Base-by-base conservation (phyloP, 192 early-diverging fungal genomes). In the Coemansia sp. region DNA sequence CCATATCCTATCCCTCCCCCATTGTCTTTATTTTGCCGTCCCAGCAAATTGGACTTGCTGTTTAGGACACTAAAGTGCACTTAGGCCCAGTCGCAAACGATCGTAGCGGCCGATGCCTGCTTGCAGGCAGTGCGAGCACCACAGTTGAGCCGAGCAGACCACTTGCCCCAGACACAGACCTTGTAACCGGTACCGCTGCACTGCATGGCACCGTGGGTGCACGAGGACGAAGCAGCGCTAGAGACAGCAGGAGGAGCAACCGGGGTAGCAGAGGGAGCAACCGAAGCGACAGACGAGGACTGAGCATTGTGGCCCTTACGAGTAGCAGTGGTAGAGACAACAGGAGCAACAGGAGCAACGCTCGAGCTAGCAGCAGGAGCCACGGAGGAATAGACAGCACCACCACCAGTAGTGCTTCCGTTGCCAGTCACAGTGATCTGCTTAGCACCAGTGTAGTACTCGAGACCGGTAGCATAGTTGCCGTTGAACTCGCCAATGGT, bases 401-500 rank as follows among this genome's bases (percentile, higher is more conserved):
- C 19, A 15, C 36, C 54, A 18, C 15, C 5, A 45, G 34, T 22
- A 40, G 64, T 19, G 29, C 35, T 34, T 2, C 64, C 60, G 40
- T 32, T 53, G 11, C 57, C 62, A 26, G 58, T 53, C 9, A 78
- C 66, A 18, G 77, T 74, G 34, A 78, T 66, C n/a, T 13, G 9
- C 3, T 45, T 18, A 1, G 52, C 46, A 23, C 50, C 45, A 15
- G 33, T 38, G 64, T 72, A 79, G 35, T 59, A 28, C 25, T 55
- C 45, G 2, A 61, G 33, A 25, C 68, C 64, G 0, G 64, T 61
- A 6, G 52, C 20, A 46, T 64, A 75, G 54, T 67, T 39, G 57
- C 57, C 60, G 37, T 27, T 35, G 45, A 79, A 79, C 66, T 79
- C 83, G 37, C 70, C 62, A n/a, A 84, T 80, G 10, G 52, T 50